A percentile compares a stretch with the other conserved stretches of the same genome.
Evolutionary conservation across 2,329 filamentous ascomycete genomes (phyloP).

Genomic region (Decorospora gaudefroyi): DNA sequence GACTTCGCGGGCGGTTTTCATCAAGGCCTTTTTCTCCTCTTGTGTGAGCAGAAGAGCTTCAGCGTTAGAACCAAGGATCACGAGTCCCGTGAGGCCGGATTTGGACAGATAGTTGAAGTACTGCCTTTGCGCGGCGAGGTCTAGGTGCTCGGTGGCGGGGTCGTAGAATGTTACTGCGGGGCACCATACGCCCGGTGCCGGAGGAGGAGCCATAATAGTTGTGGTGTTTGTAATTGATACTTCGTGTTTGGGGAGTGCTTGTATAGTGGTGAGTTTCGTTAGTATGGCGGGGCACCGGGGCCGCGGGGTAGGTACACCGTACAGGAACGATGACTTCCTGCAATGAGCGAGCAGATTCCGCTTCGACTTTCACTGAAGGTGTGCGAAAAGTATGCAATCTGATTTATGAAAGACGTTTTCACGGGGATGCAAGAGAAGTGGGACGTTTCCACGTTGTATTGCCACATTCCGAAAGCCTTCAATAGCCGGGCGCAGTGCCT

Average conservation of each 20-base stretch:
- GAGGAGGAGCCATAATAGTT: conserved; percentile 18
- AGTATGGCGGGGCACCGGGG: background rate
- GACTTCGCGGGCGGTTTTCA: conserved; percentile 49
- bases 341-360: too few relatives aligned
- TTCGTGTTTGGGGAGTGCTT: background rate
- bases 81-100: conserved; percentile 52
- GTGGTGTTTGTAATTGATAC: background rate
- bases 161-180: conserved; percentile 55
- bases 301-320: too few relatives aligned
- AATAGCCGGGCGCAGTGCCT: too few relatives aligned
- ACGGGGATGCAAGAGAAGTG: too few relatives aligned
- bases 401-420: too few relatives aligned
- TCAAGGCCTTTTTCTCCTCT: conserved; percentile 49
- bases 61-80: conserved; percentile 55
- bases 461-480: too few relatives aligned
- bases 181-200: conserved; percentile 38
- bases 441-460: too few relatives aligned
- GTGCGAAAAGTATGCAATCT: too few relatives aligned
- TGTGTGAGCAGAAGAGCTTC: conserved; percentile 54
- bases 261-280: background rate
- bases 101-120: conserved; percentile 53
- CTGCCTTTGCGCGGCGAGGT: conserved; percentile 49
- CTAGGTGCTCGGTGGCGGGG: conserved; percentile 47
- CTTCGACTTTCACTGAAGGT: too few relatives aligned
- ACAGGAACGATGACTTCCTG: too few relatives aligned